Evolutionary conservation across 345 rosid species (phyloP).

Genomic region (Populus simonii): DNA sequence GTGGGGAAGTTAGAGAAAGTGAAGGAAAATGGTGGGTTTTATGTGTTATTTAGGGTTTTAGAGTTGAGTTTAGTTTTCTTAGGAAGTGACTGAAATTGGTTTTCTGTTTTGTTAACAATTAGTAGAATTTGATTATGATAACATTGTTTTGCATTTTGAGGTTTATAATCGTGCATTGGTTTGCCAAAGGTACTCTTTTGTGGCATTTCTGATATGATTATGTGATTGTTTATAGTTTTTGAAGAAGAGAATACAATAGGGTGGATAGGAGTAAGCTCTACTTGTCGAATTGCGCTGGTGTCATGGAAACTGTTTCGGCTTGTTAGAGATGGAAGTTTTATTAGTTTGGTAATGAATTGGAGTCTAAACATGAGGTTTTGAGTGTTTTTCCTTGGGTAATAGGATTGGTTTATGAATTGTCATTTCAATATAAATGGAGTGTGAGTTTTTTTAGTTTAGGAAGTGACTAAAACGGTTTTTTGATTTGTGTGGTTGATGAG

Average conservation of each 20-base stretch:
- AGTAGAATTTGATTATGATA: background rate
- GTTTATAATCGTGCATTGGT: background rate
- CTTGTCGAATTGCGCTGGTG: background rate
- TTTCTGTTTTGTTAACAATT: background rate
- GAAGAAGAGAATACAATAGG: background rate
- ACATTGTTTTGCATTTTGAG: background rate
- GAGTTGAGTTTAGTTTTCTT: background rate
- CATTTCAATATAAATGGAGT: background rate
- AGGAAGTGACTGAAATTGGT: background rate
- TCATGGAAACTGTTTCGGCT: background rate
- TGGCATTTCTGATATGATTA: background rate
- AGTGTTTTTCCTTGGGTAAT: no score
- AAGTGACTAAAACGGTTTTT: background rate
- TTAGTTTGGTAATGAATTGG: slow-evolving; percentile 1
- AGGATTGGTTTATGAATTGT: no score
- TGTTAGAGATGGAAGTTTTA: background rate
- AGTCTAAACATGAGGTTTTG: background rate
- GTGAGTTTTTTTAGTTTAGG: background rate
- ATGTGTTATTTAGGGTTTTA: background rate
- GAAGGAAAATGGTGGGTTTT: background rate
- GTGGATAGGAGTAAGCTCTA: background rate
- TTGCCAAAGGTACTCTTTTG: background rate
- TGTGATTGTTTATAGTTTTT: background rate
- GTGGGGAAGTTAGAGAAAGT: background rate
- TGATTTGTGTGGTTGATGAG: background rate